Evolutionary conservation across 306 rosid species (phyloP), one percentile per base, ranked within the genome.

Genomic region (Canavalia gladiata): DNA sequence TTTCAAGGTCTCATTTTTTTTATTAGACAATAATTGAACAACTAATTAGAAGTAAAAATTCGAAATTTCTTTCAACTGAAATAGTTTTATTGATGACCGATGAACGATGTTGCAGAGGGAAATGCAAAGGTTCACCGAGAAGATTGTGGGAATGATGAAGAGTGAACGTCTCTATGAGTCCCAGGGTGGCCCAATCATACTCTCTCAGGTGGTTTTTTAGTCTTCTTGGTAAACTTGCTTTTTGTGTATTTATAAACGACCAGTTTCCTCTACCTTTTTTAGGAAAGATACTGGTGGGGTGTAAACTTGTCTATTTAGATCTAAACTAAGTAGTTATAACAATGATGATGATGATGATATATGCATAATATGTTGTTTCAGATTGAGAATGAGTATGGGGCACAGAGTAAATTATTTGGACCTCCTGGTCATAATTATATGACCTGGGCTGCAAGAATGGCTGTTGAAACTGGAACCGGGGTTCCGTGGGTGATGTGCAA

Each of bases 401-500:
- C 30, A 55, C 98, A 93, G 77, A 94, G 99, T 76, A 92, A 96
- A 87, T 75, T 92, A 59, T 74, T 86, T 75, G 99, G 99, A 82
- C 82, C 97, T 52, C 87, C 87, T 76, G 99, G 98, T 47, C 88
- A 93, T 54, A 91, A 87, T 78, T 96, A 96, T 80, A 74, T 93
- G 87, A 92, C 77, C 62, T 96, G 99, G 99, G 99, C 99, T 6
- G 99, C 99, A 63, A 89, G 94, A 56, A 96, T 96, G 99, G 99
- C 99, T 34, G 91, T 92, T 34, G 94, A 94, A 86, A 84, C 81
- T 87, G 94, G 81, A 60, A 96, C 99, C 11, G 99, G 99, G 42
- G 99, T 96, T 76, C 99, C 99, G 0, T 96, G 99, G 99, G 87
- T 96, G 49, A 96, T 96, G 99, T 96, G 99, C 91, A 96, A 96